phyloP scores from a whole-genome alignment of 2,329 filamentous ascomycete genomes.

The Metarhizium rileyi region DNA sequence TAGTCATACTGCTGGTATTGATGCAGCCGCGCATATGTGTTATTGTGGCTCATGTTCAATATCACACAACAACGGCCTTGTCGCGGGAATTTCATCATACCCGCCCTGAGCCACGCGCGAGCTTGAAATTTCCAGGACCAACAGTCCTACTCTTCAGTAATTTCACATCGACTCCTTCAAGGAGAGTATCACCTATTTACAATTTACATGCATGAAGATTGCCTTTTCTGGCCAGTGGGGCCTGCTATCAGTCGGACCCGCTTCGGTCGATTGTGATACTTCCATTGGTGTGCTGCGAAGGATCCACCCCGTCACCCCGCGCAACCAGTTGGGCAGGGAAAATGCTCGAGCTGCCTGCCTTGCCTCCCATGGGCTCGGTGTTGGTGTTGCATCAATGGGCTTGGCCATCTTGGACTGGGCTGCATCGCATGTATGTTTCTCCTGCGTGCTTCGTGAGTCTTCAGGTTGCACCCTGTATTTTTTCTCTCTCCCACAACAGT shows the following conservation, averaged over 20 bases:
- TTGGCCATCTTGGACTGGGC: background rate
- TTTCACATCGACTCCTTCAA: too few species aligned
- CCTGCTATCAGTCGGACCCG: background rate
- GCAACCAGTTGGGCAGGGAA: slow-evolving; percentile 8
- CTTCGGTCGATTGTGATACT: background rate
- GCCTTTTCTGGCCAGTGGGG: background rate
- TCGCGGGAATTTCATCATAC: too few species aligned
- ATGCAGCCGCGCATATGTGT: too few species aligned
- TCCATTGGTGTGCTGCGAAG: background rate
- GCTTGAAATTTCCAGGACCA: too few species aligned
- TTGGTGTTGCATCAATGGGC: background rate
- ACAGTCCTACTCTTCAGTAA: too few species aligned
- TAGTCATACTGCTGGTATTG: too few species aligned
- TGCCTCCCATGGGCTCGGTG: background rate
- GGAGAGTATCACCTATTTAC: too few species aligned
- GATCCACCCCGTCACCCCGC: slow-evolving; percentile 10
- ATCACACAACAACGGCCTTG: too few species aligned
- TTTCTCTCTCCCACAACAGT: too few species aligned
- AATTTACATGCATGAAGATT: background rate
- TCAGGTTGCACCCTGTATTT: too few species aligned
- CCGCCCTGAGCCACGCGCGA: too few species aligned
- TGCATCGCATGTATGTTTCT: background rate
- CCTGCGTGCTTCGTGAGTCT: background rate
- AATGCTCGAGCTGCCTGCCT: background rate
- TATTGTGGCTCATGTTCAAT: too few species aligned